Evolutionary conservation across 192 early-diverging fungal genomes (phyloP).

Genomic region (Gonapodya prolifera): DNA sequence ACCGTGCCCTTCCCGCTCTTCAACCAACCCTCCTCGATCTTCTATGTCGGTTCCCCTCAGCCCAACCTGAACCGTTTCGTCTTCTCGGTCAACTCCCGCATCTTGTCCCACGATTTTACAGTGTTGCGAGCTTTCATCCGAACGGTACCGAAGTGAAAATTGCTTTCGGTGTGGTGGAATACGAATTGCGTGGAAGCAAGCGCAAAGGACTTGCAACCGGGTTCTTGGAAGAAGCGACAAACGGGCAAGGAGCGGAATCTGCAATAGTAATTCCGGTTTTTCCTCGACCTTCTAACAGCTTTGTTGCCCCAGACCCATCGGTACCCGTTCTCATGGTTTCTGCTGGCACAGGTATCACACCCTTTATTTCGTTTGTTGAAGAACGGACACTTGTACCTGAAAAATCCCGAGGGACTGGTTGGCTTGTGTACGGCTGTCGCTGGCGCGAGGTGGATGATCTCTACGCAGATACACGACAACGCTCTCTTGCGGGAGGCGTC

Average conservation of each 20-base stretch:
- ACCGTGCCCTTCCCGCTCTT: conserved; percentile 53
- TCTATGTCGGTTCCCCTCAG: conserved; percentile 64
- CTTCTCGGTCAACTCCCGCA: conserved; percentile 68
- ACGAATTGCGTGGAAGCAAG: conserved; percentile 9
- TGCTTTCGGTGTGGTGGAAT: conserved; percentile 83
- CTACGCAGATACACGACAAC: conserved; percentile 48
- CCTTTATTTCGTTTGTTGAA: conserved; percentile 80
- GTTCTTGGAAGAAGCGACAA: conserved; percentile 12
- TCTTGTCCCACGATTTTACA: conserved; percentile 79
- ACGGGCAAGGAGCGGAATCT: conserved; percentile 35
- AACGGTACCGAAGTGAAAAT: conserved; percentile 28
- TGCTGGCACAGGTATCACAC: conserved; percentile 92
- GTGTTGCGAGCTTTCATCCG: conserved; percentile 59
- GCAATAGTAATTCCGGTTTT: conserved; percentile 31
- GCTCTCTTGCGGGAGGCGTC: conserved; percentile 26
- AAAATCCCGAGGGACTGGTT: conserved; percentile 34
- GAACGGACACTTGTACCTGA: conserved; percentile 52
- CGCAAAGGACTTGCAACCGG: conserved; percentile 12
- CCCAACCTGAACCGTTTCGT: conserved; percentile 48
- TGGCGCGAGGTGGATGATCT: conserved; percentile 55
- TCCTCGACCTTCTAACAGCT: not conserved
- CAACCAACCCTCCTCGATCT: conserved; percentile 67
- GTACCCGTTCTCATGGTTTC: conserved; percentile 81
- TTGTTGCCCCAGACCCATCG: conserved; percentile 16
- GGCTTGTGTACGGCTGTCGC: conserved; percentile 79